A percentile compares a stretch with the other conserved stretches of the same genome.
phyloP scores from a whole-genome alignment of 306 rosid genomes.

The Vicia sativa region DNA sequence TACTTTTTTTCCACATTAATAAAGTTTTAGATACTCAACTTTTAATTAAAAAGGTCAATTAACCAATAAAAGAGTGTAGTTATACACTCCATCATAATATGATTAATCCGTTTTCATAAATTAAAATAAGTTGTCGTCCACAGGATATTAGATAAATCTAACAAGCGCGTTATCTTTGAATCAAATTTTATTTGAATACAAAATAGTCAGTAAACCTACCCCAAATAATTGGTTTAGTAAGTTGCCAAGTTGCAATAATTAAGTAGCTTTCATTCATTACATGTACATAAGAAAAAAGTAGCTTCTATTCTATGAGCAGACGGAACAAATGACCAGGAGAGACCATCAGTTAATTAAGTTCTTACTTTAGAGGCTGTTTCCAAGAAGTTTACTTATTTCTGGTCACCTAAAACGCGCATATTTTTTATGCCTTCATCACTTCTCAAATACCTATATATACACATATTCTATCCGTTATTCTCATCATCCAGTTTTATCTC shows the following conservation, averaged over 20 bases:
- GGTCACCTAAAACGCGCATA: constrained; percentile 38
- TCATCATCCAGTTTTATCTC: not conserved
- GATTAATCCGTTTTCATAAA: no score
- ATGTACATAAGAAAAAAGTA: not conserved
- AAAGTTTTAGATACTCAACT: no score
- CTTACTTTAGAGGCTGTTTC: constrained; percentile 21
- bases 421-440: not conserved
- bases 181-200: not conserved
- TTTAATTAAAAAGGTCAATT: no score
- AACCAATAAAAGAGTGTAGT: no score
- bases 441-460: constrained; percentile 8
- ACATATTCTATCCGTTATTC: not conserved
- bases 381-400: not conserved
- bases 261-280: not conserved
- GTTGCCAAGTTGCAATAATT: not conserved
- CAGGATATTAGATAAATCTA: no score
- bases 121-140: no score
- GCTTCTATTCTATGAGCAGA: not conserved
- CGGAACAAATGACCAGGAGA: constrained; percentile 8
- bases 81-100: no score
- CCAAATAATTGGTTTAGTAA: not conserved
- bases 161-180: no score
- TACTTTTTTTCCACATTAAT: no score
- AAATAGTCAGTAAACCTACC: not conserved
- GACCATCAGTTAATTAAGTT: not conserved